Conservation (phyloP, 225 moss, liverwort and hornwort species). For the Thuidium tamariscinum region DNA sequence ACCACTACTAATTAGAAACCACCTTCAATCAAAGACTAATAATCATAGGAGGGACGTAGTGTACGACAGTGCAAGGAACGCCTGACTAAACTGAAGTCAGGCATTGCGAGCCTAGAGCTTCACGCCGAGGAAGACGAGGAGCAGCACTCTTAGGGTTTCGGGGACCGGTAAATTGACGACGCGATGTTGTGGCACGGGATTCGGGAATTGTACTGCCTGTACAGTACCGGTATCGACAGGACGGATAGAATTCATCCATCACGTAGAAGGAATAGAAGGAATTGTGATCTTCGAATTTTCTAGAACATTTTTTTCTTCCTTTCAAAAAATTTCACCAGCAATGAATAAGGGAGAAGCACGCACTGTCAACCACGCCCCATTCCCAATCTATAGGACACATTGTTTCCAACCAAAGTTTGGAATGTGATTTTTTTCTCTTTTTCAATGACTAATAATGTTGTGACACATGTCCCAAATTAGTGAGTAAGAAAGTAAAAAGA, state of each 20-base stretch:
- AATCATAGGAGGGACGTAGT: neutral
- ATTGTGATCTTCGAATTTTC: neutral
- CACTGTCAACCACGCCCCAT: too few species aligned
- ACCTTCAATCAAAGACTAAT: neutral
- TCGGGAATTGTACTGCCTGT: neutral
- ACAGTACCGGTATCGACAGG: neutral
- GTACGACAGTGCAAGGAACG: neutral
- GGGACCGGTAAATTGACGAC: neutral
- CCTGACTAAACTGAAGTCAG: neutral
- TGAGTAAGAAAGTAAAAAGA: too few species aligned
- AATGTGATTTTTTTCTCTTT: too few species aligned
- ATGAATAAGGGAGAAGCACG: too few species aligned
- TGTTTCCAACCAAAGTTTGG: too few species aligned
- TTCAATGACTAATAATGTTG: too few species aligned
- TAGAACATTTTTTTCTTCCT: too few species aligned
- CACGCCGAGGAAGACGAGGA: neutral
- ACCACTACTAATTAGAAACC: neutral
- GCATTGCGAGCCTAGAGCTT: neutral
- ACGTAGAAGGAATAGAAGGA: neutral
- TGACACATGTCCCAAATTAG: too few species aligned
- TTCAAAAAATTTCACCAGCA: neutral
- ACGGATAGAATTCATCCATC: neutral
- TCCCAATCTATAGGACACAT: too few species aligned
- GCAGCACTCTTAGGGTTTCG: neutral
- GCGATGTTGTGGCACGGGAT: neutral